A percentile compares a stretch with the other conserved stretches of the same genome.
Conservation (phyloP, 495 filamentous ascomycete genomes). For the Penicillium malachiteum region DNA sequence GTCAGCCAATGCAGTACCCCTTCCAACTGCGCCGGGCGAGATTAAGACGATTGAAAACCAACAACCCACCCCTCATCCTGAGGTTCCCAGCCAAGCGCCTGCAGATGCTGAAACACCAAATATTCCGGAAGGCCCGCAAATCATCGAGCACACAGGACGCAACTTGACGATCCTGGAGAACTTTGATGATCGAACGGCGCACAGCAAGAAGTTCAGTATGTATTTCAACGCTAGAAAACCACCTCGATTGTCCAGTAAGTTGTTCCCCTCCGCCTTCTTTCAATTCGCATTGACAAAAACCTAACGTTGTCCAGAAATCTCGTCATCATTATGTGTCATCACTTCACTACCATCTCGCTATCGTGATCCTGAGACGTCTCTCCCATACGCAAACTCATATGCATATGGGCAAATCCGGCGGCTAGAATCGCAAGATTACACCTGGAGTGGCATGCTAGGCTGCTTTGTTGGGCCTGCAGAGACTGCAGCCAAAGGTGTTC, state of each 20-base stretch:
- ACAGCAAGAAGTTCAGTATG: conserved; percentile 49
- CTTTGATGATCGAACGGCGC: conserved; percentile 53
- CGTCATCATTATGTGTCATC: conserved; percentile 67
- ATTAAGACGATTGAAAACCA: conserved; percentile 16
- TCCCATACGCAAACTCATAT: conserved; percentile 71
- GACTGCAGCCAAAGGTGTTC: conserved; percentile 65
- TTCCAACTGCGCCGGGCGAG: conserved; percentile 19
- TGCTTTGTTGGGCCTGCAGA: conserved; percentile 68
- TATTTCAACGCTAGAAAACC: conserved; percentile 55
- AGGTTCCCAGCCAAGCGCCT: conserved; percentile 11
- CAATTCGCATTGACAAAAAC: not conserved
- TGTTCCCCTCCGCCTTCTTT: not conserved
- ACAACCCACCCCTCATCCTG: not conserved
- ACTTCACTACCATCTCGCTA: conserved; percentile 76
- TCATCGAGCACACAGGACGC: conserved; percentile 51
- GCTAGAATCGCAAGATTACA: conserved; percentile 58
- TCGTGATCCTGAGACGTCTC: conserved; percentile 71
- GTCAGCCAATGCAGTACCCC: conserved; percentile 10
- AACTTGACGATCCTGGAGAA: conserved; percentile 55
- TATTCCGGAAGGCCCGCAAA: conserved; percentile 28
- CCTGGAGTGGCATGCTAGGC: conserved; percentile 73
- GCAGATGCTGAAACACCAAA: conserved; percentile 8
- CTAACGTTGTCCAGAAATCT: conserved; percentile 35
- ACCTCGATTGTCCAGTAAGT: conserved; percentile 49
- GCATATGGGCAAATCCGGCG: conserved; percentile 70